Percentiles rank a stretch among this genome's conserved stretches.
These are phyloP conservation scores for Suhomyces canberraensis DNA, from an alignment of 805 yeast genomes.

Conservation along the genomic window DNA sequence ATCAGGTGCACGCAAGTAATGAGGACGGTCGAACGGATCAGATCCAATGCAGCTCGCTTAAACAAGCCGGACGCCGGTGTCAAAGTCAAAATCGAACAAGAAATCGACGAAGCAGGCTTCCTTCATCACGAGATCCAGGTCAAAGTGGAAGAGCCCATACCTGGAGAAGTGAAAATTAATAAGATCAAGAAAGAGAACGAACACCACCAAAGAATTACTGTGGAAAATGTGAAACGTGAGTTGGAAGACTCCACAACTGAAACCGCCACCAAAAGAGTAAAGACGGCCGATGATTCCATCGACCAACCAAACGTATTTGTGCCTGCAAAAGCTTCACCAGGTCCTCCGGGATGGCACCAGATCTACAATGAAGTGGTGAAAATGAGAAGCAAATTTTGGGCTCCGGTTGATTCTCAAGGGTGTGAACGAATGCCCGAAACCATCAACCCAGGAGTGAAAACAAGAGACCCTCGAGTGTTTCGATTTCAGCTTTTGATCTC, in stretches of 20 bases:
- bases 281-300: neutral
- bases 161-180: no score
- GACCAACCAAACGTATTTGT: conserved; percentile 2
- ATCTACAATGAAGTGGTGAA: conserved; percentile 58
- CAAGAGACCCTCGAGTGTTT: conserved; percentile 34
- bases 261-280: no score
- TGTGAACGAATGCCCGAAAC: conserved; percentile 60
- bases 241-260: no score
- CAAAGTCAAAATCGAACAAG: no score
- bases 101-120: no score
- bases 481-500: conserved; percentile 77
- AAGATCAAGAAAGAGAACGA: no score
- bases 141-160: no score
- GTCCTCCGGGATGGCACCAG: conserved; percentile 48
- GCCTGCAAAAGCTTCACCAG: neutral
- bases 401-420: conserved; percentile 90
- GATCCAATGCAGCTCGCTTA: no score
- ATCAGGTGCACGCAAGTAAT: conserved; percentile 4
- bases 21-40: neutral
- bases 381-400: conserved; percentile 62
- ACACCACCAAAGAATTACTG: no score
- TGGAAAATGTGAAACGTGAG: no score
- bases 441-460: conserved; percentile 33
- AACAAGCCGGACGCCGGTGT: no score
- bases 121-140: no score